Evolutionary conservation across 2,329 filamentous ascomycete species (phyloP).

Genomic region (Fusarium chlamydosporum): DNA sequence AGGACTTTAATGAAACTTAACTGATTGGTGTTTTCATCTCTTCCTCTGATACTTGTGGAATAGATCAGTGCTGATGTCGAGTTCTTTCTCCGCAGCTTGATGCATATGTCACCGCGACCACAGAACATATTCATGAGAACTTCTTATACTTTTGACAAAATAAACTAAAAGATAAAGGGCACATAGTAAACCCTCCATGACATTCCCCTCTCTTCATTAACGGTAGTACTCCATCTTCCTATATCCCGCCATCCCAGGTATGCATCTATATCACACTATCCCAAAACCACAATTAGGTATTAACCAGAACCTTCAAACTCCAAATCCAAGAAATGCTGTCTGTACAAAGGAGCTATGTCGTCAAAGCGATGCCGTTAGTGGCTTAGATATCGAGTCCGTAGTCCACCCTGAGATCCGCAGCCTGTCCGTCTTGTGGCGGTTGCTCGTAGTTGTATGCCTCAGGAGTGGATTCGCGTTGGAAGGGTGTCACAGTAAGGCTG

Average conservation of each 20-base stretch:
- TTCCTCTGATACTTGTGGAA: too few species aligned
- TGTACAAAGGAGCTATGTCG: conserved; percentile 37
- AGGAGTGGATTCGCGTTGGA: conserved; percentile 13
- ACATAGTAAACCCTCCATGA: conserved; percentile 30
- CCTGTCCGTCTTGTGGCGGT: conserved; percentile 3
- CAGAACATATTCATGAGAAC: too few species aligned
- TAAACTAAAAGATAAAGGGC: conserved; percentile 28
- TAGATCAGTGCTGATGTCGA: too few species aligned
- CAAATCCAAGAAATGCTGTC: conserved; percentile 30
- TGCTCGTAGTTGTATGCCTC: conserved; percentile 19
- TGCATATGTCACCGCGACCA: too few species aligned
- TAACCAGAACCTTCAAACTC: conserved; percentile 36
- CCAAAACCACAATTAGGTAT: conserved; percentile 35
- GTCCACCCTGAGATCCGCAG: conserved; percentile 9
- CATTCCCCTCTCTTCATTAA: conserved; percentile 6
- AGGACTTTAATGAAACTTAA: too few species aligned
- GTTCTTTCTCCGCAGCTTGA: too few species aligned
- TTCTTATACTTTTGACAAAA: conserved; percentile 26
- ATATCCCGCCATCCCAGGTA: conserved; percentile 19
- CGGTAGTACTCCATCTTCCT: conserved; percentile 5
- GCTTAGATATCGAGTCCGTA: conserved; percentile 20
- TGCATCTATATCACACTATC: conserved; percentile 23
- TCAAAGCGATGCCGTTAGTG: conserved; percentile 10
- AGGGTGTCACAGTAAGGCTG: conserved; percentile 26
- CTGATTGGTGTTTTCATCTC: too few species aligned